Evolutionary conservation across 148 eudicot genomes (phyloP).

Genomic region (Nepenthes mirabilis): DNA sequence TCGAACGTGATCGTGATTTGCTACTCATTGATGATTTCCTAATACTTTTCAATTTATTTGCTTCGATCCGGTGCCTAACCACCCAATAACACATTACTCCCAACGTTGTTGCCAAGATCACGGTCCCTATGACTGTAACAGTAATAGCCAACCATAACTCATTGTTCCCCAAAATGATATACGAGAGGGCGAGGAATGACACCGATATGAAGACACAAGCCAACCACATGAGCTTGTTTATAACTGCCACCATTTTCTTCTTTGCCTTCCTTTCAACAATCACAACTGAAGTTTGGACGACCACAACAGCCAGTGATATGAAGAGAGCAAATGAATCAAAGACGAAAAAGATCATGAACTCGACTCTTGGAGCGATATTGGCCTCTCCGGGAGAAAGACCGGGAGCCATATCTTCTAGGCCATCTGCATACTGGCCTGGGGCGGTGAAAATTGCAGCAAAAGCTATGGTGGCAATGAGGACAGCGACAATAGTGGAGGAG

Average conservation of each 20-base stretch:
- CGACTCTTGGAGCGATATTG: constrained; percentile 13
- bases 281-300: constrained; percentile 30
- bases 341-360: constrained; percentile 23
- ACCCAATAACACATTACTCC: constrained; percentile 32
- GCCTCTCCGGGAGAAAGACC: constrained; percentile 22
- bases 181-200: constrained; percentile 25
- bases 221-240: constrained; percentile 29
- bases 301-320: constrained; percentile 30
- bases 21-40: constrained; percentile 13
- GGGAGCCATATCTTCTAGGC: constrained; percentile 2
- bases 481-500: constrained; percentile 33
- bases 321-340: constrained; percentile 26
- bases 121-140: constrained; percentile 21
- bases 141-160: constrained; percentile 24
- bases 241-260: constrained; percentile 23
- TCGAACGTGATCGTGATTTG: constrained; percentile 11
- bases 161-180: constrained; percentile 17
- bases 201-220: constrained; percentile 29
- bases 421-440: constrained; percentile 23
- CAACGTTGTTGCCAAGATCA: constrained; percentile 19
- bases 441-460: constrained; percentile 28
- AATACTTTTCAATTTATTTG: constrained; percentile 14
- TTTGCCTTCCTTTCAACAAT: constrained; percentile 23
- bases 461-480: constrained; percentile 29
- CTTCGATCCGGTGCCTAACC: constrained; percentile 19